Evolutionary conservation across 2,329 filamentous ascomycete genomes (phyloP).

Genomic region (Talaromyces rugulosus): DNA sequence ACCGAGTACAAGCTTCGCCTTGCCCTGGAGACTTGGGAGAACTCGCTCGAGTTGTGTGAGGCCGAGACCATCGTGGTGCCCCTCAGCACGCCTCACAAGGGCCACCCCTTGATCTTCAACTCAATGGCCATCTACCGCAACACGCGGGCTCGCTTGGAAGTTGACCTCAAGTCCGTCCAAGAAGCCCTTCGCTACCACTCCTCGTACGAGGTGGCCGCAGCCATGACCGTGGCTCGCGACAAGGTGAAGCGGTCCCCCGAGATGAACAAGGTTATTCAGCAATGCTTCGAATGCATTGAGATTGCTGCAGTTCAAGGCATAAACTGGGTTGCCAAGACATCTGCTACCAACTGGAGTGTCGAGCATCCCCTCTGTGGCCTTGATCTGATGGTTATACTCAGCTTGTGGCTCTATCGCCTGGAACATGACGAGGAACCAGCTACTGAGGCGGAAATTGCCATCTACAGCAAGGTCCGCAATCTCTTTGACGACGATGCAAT

Average conservation of each 20-base stretch:
- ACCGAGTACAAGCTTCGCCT: constrained; percentile 97
- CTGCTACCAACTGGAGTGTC: constrained; percentile 97
- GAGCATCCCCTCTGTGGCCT: constrained; percentile 95
- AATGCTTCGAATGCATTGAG: constrained; percentile 97
- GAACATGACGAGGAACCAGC: constrained; percentile 93
- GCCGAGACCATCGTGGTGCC: constrained; percentile 84
- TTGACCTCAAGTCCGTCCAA: constrained; percentile 92
- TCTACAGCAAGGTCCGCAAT: constrained; percentile 68
- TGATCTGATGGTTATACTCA: constrained; percentile 96
- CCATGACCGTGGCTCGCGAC: constrained; percentile 91
- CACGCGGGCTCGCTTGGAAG: constrained; percentile 83
- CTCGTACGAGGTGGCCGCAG: constrained; percentile 91
- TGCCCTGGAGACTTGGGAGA: constrained; percentile 98
- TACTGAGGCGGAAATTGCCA: constrained; percentile 38
- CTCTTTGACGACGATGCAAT: constrained; percentile 84
- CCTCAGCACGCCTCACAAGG: constrained; percentile 89
- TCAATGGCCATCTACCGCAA: constrained; percentile 96
- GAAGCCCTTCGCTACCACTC: constrained; percentile 96
- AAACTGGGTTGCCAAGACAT: constrained; percentile 96
- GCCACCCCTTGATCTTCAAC: constrained; percentile 95
- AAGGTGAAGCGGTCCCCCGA: constrained; percentile 91
- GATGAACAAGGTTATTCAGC: constrained; percentile 98
- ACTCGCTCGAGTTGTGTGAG: constrained; percentile 88
- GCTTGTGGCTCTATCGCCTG: constrained; percentile 96
- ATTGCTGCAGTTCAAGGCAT: constrained; percentile 91